Base-by-base conservation (phyloP, 192 early-diverging fungal genomes). In the Backusella psychrophila region DNA sequence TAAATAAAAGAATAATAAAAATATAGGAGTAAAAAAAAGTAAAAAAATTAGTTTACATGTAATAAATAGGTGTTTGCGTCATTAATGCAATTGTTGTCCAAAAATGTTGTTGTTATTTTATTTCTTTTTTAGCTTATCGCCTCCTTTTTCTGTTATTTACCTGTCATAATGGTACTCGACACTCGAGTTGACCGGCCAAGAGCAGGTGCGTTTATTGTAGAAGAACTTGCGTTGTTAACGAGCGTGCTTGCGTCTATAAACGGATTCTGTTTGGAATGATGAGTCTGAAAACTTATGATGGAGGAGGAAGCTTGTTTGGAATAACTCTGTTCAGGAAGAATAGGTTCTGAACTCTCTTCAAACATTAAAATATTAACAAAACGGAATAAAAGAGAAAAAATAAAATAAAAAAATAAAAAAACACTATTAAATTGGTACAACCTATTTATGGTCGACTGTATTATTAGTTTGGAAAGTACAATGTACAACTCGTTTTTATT, bases 81-180 rank as follows among this genome's bases (percentile, higher is more conserved):
- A 69, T 38, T 69, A 69, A 23, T 38, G 66, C 66, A 63, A 63
- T 63, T 63, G 56, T 63, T 63, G n/a, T 63, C 56, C 56, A 63
- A 63, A 63, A 63, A 63, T 29, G n/a, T 63, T 59, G 23, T 26
- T 11, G 12, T 12, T 26, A 29, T 14, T 63, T 12, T 59, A 1
- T 59, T 29, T 63, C 0, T 26, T 12, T 12, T 26, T 59, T 56
- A 0, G 33, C 33, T 33, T 33, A 33, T 33, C 31, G 31, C 31
- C 31, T 1, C 31, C 31, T 17, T 19, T 35, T 35, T 66, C n/a
- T 35, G 1, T 33, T 35, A 6, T 39, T 69, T 69, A 69, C 68
- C 68, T 69, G 68, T 69, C 68, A 69, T 69, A 38, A 69, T 69
- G 36, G 68, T 69, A 39, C 35, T 23, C 38, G 68, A 41, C 2